phyloP scores from a whole-genome alignment of 352 stramenopile genomes.

The Pythium inflatum region DNA sequence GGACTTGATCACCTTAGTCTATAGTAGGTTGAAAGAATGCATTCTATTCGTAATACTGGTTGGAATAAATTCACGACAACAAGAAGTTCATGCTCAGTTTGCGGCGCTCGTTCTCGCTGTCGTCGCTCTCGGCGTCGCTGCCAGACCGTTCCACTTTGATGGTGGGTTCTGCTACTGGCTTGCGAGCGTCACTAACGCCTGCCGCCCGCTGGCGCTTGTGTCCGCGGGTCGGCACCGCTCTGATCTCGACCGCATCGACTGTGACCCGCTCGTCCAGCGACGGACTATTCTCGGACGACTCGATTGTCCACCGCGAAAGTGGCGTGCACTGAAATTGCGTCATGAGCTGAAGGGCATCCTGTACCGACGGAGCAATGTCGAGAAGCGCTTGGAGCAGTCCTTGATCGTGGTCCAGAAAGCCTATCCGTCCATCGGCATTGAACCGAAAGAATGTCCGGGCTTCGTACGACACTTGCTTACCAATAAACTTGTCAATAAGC shows the following conservation, averaged over 20 bases:
- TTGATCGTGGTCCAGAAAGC: conserved; percentile 24
- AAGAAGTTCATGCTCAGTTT: conserved; percentile 34
- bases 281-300: neutral
- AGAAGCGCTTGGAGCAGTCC: conserved; percentile 25
- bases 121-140: conserved; percentile 18
- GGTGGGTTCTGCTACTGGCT: neutral
- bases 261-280: conserved; percentile 9
- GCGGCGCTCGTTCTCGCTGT: conserved; percentile 28
- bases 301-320: conserved; percentile 15
- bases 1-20: neutral
- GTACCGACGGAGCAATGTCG: neutral
- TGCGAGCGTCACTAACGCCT: neutral
- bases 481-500: conserved; percentile 32
- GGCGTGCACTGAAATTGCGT: conserved; percentile 16
- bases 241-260: conserved; percentile 17
- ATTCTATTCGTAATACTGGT: neutral
- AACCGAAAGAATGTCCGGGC: conserved; percentile 34
- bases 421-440: conserved; percentile 30
- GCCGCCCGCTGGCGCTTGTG: neutral
- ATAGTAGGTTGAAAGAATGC: neutral
- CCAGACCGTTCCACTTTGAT: conserved; percentile 12
- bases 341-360: conserved; percentile 20
- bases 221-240: neutral
- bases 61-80: conserved; percentile 14
- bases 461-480: conserved; percentile 27